Evolutionary conservation across 805 yeast genomes (phyloP), one percentile per base, ranked within the genome.

Genomic region (Cyberlindnera samutprakarnensis): DNA sequence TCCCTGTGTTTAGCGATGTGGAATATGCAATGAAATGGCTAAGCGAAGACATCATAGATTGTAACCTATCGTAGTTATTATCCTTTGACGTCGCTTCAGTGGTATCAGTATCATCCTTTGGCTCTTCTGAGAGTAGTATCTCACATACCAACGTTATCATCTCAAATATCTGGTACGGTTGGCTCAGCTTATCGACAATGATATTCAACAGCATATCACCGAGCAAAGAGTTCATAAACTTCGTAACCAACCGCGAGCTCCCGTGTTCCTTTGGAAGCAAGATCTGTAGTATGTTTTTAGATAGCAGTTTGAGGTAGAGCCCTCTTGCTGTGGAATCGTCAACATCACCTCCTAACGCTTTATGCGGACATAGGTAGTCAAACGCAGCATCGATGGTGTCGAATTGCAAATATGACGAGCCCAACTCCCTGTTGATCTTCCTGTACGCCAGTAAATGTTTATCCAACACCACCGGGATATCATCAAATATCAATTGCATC

Each of bases 91-190:
- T 16, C 11, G 18, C 23, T 16, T 17, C 7, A 12, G 27, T 20
- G n/a, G 5, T 17, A 9, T 18, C 24, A 21, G 23, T 20, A 10
- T 22, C n/a, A 23, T 25, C 16, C n/a, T n/a, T n/a, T n/a, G n/a
- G n/a, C n/a, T n/a, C n/a, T n/a, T n/a, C n/a, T n/a, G n/a, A n/a
- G 28, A 38, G 7, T 6, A 41, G 3, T 8, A 35, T 9, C n/a
- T 36, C 32, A 23, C 53, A 51, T 3, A 41, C 29, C 18, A 39
- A 13, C 2, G 47, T 38, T 12, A 43, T 38, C 4, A 72, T 49
- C 19, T 64, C 70, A 60, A 74, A 67, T 2, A 72, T 41, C 49
- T 68, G 62, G 53, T 68, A 72, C n/a, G 72, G 72, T 34, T 72
- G 73, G 8, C 66, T 54, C 12, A 72, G 36, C 41, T 68, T 68